phyloP scores from a whole-genome alignment of 164 flowering plant species.

The Platanus orientalis region DNA sequence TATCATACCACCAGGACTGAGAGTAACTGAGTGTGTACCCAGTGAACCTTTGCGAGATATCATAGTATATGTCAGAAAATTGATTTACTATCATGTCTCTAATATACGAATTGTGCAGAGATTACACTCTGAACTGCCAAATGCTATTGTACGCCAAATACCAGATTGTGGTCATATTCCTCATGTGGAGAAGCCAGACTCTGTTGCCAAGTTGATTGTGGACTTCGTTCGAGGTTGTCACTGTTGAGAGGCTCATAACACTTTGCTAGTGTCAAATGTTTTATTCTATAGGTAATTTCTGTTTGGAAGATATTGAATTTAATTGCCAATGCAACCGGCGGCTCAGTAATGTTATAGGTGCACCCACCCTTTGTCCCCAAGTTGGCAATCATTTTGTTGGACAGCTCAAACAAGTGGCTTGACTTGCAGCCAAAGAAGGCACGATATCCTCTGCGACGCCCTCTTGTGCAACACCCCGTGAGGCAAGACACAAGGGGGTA shows the following conservation, averaged over 20 bases:
- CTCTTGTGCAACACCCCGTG: too few species aligned
- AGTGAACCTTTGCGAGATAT: too few species aligned
- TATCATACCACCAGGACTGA: too few species aligned
- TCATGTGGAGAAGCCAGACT: constrained; percentile 76
- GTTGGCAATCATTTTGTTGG: too few species aligned
- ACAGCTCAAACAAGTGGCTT: too few species aligned
- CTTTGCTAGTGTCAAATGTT: neutral
- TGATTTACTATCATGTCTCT: too few species aligned
- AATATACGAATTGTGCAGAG: constrained; percentile 45
- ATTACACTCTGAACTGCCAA: constrained; percentile 61
- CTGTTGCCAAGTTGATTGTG: constrained; percentile 46
- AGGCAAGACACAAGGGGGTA: too few species aligned
- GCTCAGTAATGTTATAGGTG: neutral
- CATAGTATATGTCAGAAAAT: too few species aligned
- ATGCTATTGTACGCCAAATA: constrained; percentile 55
- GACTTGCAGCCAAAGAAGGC: constrained; percentile 1
- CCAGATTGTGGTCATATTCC: constrained; percentile 90
- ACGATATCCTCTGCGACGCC: too few species aligned
- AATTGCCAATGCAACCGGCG: neutral
- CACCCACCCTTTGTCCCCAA: too few species aligned
- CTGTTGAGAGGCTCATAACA: neutral
- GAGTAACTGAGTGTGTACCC: too few species aligned
- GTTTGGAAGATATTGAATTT: neutral
- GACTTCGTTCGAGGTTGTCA: constrained; percentile 42
- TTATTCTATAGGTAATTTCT: neutral